Percentiles rank a stretch among this genome's conserved stretches.
Conservation (phyloP, 805 yeast species). For the Pichia rugopelliculosa region DNA sequence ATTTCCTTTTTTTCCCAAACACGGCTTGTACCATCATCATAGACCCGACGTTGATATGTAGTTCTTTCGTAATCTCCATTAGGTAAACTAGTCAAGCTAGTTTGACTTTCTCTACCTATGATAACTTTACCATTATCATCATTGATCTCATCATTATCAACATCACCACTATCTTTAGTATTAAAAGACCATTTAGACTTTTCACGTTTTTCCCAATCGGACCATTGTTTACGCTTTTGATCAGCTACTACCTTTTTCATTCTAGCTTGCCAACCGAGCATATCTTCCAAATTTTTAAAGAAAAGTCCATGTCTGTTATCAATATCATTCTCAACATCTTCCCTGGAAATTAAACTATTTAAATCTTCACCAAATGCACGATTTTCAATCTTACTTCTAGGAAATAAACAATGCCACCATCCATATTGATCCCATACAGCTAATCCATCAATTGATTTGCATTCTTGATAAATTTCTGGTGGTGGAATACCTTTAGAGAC, state of each 20-base stretch:
- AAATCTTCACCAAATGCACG: slow-evolving; percentile 3
- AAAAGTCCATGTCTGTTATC: slow-evolving; percentile 45
- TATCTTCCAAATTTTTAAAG: slow-evolving; percentile 59
- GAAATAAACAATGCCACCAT: slow-evolving; percentile 87
- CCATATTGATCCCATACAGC: slow-evolving; percentile 80
- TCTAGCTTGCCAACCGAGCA: slow-evolving; percentile 57
- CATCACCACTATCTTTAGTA: not conserved
- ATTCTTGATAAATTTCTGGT: slow-evolving; percentile 49
- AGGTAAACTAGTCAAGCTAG: slow-evolving; percentile 30
- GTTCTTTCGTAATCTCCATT: slow-evolving; percentile 38
- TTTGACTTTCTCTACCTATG: slow-evolving; percentile 33
- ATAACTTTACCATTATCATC: slow-evolving; percentile 16
- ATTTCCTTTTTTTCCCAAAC: slow-evolving; percentile 8
- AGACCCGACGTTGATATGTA: slow-evolving; percentile 2
- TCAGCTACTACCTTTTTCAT: slow-evolving; percentile 41
- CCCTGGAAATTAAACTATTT: slow-evolving; percentile 37
- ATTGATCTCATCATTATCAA: not conserved
- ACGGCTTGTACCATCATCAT: slow-evolving; percentile 9
- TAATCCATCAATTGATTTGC: slow-evolving; percentile 58
- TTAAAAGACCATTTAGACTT: slow-evolving; percentile 20
- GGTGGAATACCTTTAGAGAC: slow-evolving; percentile 25
- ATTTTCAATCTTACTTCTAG: slow-evolving; percentile 34
- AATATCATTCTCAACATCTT: slow-evolving; percentile 44
- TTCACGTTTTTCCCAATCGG: slow-evolving; percentile 18
- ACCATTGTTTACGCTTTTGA: slow-evolving; percentile 27